Base-by-base conservation (phyloP, 1,139 yeast species). In the Saccharomycopsis hybrid region DNA sequence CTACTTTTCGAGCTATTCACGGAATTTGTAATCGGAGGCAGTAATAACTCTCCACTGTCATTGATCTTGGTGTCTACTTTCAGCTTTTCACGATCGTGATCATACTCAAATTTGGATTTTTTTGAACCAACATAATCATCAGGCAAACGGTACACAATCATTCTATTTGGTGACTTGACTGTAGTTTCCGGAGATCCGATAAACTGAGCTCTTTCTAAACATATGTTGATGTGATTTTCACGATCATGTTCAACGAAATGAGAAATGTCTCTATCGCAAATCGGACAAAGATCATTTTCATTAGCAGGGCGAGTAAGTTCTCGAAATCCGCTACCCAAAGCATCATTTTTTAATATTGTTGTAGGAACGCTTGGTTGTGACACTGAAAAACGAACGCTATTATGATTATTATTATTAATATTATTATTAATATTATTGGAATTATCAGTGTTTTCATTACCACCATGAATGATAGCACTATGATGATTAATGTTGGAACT, bases 61-160 rank as follows among this genome's bases (percentile, higher is more conserved):
- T 18, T 18, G 18, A 18, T 18, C 18, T 18, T 18, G 18, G 18
- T 18, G 18, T 18, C 18, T 18, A 18, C 18, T 18, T 18, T 18
- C 18, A 18, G 18, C 18, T 18, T 18, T 18, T 18, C 18, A 18
- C 18, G 18, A 18, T 18, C 18, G 18, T 18, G 18, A 18, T 18
- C 18, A 18, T 18, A 18, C 18, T 18, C 18, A 18, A 18, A 18
- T 18, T 18, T 18, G 18, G 18, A 18, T 18, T 18, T 18, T 18
- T 18, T 18, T 18, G 18, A 18, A 3, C 48, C 43, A 8, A 24
- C 62, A 61, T 1, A 78, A 76, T 43, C 73, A 72, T 0, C 8
- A 5, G 92, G 85, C 46, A 90, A 76, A 54, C 76, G 77, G 63
- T 85, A 89, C 1, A 89, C 92, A 51, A 90, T 72, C 96, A 92